A percentile compares a stretch with the other conserved stretches of the same genome.
Evolutionary conservation across 2,329 filamentous ascomycete genomes (phyloP).

Genomic region (Ophiostoma perfectum): DNA sequence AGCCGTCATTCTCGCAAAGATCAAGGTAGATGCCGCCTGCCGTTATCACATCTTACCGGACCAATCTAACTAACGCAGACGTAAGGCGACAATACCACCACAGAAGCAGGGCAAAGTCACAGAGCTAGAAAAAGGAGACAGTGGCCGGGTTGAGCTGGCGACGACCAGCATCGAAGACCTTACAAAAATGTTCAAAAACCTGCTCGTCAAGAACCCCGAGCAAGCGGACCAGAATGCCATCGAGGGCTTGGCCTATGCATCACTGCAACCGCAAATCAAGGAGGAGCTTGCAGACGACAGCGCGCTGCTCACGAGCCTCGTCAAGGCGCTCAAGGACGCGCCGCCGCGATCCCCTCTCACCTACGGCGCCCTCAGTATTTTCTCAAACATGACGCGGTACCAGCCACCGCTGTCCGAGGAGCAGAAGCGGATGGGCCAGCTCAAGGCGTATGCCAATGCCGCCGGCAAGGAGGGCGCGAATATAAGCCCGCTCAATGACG

Average conservation of each 20-base stretch:
- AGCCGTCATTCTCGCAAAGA: slow-evolving; percentile 70
- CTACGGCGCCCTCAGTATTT: slow-evolving; percentile 80
- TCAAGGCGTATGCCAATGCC: slow-evolving; percentile 91
- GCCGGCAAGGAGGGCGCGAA: slow-evolving; percentile 51
- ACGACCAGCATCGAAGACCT: slow-evolving; percentile 62
- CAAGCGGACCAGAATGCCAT: slow-evolving; percentile 57
- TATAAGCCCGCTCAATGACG: slow-evolving; percentile 66
- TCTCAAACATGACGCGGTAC: slow-evolving; percentile 80
- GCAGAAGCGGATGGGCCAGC: slow-evolving; percentile 82
- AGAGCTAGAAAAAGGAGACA: slow-evolving; percentile 35
- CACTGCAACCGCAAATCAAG: slow-evolving; percentile 78
- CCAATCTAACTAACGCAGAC: slow-evolving; percentile 45
- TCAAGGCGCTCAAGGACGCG: slow-evolving; percentile 56
- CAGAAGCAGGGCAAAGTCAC: slow-evolving; percentile 34
- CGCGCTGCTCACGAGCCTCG: slow-evolving; percentile 62
- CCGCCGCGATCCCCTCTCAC: slow-evolving; percentile 63
- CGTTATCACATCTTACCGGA: slow-evolving; percentile 6
- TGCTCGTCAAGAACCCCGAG: slow-evolving; percentile 53
- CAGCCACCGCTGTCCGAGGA: slow-evolving; percentile 75
- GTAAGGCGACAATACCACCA: slow-evolving; percentile 48
- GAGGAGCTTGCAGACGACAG: slow-evolving; percentile 68
- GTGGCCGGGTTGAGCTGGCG: slow-evolving; percentile 41
- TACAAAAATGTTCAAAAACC: slow-evolving; percentile 57
- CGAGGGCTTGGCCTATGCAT: slow-evolving; percentile 88
- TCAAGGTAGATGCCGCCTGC: slow-evolving; percentile 52